Evolutionary conservation across 176 grass and related monocot genomes (phyloP), one percentile per base, ranked within the genome.

Genomic region (Oryza brachyantha): DNA sequence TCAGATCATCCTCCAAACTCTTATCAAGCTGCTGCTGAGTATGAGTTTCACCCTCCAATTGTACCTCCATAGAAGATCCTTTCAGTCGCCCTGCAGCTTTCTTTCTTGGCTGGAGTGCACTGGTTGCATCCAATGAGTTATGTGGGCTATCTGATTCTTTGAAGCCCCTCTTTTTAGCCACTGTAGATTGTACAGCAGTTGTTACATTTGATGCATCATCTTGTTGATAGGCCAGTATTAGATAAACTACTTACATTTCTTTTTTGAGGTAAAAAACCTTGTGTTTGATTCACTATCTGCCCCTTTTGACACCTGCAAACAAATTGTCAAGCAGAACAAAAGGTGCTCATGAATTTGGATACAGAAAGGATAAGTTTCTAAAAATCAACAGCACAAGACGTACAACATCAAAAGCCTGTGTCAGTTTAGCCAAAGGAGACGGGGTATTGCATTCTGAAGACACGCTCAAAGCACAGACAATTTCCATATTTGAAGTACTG

Each of bases 181-280:
- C 87, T 89, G 66, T 19, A 60, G 66, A 85, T 77, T 77, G 25
- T 48, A 81, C 58, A 46, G 3, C 29, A 31, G 26, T 60, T 64
- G 19, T 81, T 72, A 85, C 36, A 81, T 70, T 79, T 79, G 42
- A 34, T 71, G 43, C 61, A 43, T 7, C n/a, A 60, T 46, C 24
- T 22, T 75, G 24, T 68, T 27, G 34, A 72, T 60, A 29, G 42
- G 60, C 12, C 31, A 59, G 35, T 76, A 29, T 66, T 43, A 42
- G 36, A 81, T 37, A 5, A 61, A 66, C n/a, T 32, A 67, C 78
- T 89, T 67, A 89, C 87, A 85, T 77, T 73, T 85, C 61, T 85
- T 85, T 46, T 85, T 85, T 46, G 19, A 81, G 37, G 36, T 48
- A 72, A 63, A 38, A 71, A 81, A 36, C 72, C 70, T 81, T 3